These are phyloP conservation scores for Microsporum audouinii DNA, from an alignment of 2,329 filamentous ascomycete species.

Conservation along the genomic window DNA sequence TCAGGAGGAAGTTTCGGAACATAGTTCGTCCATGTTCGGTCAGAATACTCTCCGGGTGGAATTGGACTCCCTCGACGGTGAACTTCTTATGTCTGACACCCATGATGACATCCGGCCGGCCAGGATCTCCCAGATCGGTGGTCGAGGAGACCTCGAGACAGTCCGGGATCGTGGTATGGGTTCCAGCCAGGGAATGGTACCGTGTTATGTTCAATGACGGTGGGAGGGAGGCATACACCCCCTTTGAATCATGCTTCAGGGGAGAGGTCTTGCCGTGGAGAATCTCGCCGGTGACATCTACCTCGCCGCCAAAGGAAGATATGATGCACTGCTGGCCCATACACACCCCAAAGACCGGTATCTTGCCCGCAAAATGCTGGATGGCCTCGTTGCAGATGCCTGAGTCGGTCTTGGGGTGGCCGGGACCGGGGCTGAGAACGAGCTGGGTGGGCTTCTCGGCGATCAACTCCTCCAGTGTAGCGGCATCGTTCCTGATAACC, in stretches of 20 bases:
- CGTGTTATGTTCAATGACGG: constrained; percentile 79
- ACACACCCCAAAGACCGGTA: constrained; percentile 92
- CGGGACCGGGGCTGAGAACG: constrained; percentile 88
- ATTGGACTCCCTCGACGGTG: constrained; percentile 90
- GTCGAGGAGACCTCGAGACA: constrained; percentile 85
- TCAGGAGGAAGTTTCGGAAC: constrained; percentile 80
- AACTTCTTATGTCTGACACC: constrained; percentile 88
- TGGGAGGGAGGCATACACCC: constrained; percentile 73
- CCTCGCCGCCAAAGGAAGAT: constrained; percentile 80
- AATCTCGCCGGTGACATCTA: constrained; percentile 89
- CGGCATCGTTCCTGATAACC: constrained; percentile 85
- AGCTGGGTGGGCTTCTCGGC: constrained; percentile 80
- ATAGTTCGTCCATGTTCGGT: constrained; percentile 79
- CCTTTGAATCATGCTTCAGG: constrained; percentile 76
- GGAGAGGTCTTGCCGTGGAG: constrained; percentile 94
- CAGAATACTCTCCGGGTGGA: constrained; percentile 93
- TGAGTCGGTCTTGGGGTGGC: constrained; percentile 82
- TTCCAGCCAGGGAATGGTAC: constrained; percentile 93
- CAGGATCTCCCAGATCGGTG: constrained; percentile 59
- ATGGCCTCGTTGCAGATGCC: constrained; percentile 91
- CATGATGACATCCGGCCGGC: constrained; percentile 81
- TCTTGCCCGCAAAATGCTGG: constrained; percentile 80
- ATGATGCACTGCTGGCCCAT: constrained; percentile 99
- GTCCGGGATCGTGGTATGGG: constrained; percentile 71
- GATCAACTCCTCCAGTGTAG: constrained; percentile 73